Evolutionary conservation across 306 rosid species (phyloP), one percentile per base, ranked within the genome.

Genomic region (Prunus dulcis): DNA sequence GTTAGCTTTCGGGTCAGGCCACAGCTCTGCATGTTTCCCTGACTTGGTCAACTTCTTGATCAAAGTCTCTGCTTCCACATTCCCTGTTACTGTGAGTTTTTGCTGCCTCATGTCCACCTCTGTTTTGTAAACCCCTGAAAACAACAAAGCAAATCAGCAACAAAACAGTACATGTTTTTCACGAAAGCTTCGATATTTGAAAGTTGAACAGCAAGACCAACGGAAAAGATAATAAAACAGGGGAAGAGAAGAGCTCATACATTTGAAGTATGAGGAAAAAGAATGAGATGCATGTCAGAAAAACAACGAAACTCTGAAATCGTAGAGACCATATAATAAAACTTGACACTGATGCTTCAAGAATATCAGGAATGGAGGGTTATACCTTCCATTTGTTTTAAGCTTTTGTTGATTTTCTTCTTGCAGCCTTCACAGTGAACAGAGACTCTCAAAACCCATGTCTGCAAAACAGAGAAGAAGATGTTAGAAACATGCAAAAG

Each of bases 391-490:
- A 93, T 87, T 22, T 73, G 85, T 27, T 76, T 90, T 9, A 94
- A 85, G 49, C 81, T 46, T 81, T 82, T 89, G 12, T 79, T 84
- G 2, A 90, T 94, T 77, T 89, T 90, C 66, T 86, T 86, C 78
- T 81, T 84, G 91, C 98, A 94, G 30, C 84, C 98, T 78, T 78
- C 90, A 22, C 98, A 94, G 82, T 94, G 96, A 70, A 91, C 81
- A 57, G 91, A 85, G 71, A 91, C 94, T 78, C 65, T 88, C 80
- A 94, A 75, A 28, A 75, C 81, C 75, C 84, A 87, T 38, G 81
- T 80, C 96, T 89, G 84, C 30, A 57, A 38, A 72, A 69, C 46
- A 43, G 55, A 47, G 63, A 19, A 76, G 30, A 62, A 52, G 41
- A 62, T 20, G 50, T 61, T 72, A 71, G 72, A 80, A 71, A 71